Evolutionary conservation across 1,284 basidiomycete genomes (phyloP), one percentile per base, ranked within the genome.

Genomic region (Melampsora larici-populina): DNA sequence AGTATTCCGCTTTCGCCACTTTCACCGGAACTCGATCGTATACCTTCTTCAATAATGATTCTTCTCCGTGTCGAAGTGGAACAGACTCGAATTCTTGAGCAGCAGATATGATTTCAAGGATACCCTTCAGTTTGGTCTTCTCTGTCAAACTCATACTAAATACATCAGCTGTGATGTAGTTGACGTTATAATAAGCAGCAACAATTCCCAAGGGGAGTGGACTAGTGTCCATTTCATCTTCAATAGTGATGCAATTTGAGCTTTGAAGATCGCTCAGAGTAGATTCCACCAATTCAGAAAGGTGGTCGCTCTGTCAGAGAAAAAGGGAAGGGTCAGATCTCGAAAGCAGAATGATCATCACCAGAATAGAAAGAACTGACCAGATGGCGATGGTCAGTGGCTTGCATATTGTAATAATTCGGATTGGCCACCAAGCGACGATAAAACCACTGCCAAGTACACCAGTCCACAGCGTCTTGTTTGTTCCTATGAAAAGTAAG

Each of bases 11-110:
- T 29, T 80, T 79, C 64, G 79, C 79, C 69, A 87, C 87, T 86
- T 99, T 99, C 86, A 97, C 92, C 0, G 96, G 96, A 0, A 97
- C 90, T n/a, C 95, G 92, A 83, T 98, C 94, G 84, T 99, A 99
- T 80, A 97, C 92, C 17, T 93, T 89, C 55, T 78, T 78, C 62
- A 78, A 36, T 26, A 78, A 64, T 7, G 80, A 67, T 63, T 83
- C 82, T 79, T 84, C 83, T 64, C 81, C 81, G 69, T 95, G 91
- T 33, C 96, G 90, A 80, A 99, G 97, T 2, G 96, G 94, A 79
- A 99, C 90, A 11, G 87, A 87, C 84, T 99, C 96, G 83, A 98
- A 99, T 84, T 99, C 97, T 69, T 94, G 91, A 0, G 96, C 96
- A 0, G 94, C 96, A 0, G 92, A 92, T 8, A 99, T 92, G 73